Evolutionary conservation across 192 early-diverging fungal species (phyloP).

Genomic region (Coemansia sp.): DNA sequence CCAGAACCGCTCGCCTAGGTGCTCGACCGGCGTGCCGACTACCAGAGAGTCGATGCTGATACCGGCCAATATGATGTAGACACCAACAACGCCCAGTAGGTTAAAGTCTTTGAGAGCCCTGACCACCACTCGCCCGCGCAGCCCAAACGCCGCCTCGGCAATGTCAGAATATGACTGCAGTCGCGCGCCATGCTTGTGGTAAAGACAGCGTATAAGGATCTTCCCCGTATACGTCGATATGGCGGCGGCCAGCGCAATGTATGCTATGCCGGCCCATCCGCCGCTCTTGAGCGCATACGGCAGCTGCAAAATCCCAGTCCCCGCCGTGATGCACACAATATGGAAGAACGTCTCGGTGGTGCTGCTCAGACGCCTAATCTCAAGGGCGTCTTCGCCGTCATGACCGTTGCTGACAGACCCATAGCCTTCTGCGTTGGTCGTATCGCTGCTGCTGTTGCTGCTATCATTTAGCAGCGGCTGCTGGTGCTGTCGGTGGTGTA

Average conservation of each 20-base stretch:
- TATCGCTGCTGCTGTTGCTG: not conserved
- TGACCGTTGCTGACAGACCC: not conserved
- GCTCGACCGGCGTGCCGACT: conserved; percentile 23
- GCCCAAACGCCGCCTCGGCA: conserved; percentile 69
- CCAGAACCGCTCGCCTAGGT: conserved; percentile 57
- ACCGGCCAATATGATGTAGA: conserved; percentile 74
- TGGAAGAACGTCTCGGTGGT: conserved; percentile 44
- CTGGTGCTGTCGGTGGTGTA: not conserved
- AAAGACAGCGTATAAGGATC: conserved; percentile 69
- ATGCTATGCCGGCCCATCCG: conserved; percentile 73
- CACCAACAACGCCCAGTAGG: conserved; percentile 61
- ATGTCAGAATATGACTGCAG: conserved; percentile 63
- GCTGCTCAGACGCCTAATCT: conserved; percentile 15
- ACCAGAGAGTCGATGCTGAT: conserved; percentile 63
- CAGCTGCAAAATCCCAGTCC: conserved; percentile 77
- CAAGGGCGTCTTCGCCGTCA: not conserved
- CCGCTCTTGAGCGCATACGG: conserved; percentile 72
- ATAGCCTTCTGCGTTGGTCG: not conserved
- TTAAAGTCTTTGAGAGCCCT: conserved; percentile 58
- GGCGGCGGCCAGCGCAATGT: conserved; percentile 65
- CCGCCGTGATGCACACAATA: conserved; percentile 68
- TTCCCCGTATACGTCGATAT: conserved; percentile 70
- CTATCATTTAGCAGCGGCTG: conserved; percentile 2
- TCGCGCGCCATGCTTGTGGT: conserved; percentile 60
- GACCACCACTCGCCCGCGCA: conserved; percentile 55